Base-by-base conservation (phyloP, 164 flowering plant species). In the Saururus chinensis region DNA sequence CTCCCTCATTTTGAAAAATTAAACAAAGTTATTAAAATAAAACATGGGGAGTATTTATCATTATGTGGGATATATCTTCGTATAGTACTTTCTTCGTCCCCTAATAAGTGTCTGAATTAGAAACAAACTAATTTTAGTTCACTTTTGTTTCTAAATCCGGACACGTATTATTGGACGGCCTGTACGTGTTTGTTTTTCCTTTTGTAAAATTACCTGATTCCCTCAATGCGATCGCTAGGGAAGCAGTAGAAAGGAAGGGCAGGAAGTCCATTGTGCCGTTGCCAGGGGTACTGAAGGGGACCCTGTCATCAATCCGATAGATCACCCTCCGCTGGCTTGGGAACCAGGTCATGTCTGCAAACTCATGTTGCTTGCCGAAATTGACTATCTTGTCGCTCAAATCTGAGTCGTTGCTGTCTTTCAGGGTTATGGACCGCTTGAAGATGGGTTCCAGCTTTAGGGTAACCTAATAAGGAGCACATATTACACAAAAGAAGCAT, bases 341-440 rank as follows among this genome's bases (percentile, higher is more conserved):
- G 30, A 68, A 69, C 78, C 75, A 75, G 20, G 57, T 66, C 12
- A 72, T 64, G 61, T 75, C 75, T 25, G 57, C 78, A 60, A 81
- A 86, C 68, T 86, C 93, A 52, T 87, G 84, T 54, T 75, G 64
- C 1, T 63, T 67, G 4, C 92, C 92, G 30, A 88, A 84, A 13
- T 24, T 70, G 0, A 24, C 56, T 0, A 71, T 86, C 60, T 69
- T 56, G 17, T 82, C 83, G 19, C 71, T 84, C 68, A 88, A 72
- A 48, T 84, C 82, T 0, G 68, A 56, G 66, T 86, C 92, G 35
- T 63, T 61, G 52, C 68, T 77, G 35, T 9, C 62, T 62, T 56
- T 0, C 54, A 69, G 69, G 0, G 82, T 77, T n/a, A 86, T 61
- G 40, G 88, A 80, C 56, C 96, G 66, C 70, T 84, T 88, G 80